Evolutionary conservation across 257 asterid genomes (phyloP).

Genomic region (Solanum pimpinellifolium): DNA sequence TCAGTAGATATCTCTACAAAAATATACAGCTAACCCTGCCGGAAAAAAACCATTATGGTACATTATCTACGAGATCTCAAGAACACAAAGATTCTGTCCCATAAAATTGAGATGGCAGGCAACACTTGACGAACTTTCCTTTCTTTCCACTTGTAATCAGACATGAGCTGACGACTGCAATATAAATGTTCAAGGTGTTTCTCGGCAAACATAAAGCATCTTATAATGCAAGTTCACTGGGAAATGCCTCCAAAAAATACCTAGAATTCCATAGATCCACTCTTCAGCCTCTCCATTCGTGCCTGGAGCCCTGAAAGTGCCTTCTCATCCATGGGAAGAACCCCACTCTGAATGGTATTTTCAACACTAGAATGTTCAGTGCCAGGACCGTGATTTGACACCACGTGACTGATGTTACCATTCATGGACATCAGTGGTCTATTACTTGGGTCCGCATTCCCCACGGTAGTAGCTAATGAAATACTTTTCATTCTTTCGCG

Average conservation of each 20-base stretch:
- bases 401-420: conserved; percentile 27
- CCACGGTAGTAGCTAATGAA: conserved; percentile 62
- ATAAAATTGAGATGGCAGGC: not conserved
- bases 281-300: conserved; percentile 93
- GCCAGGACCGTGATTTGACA: conserved; percentile 22
- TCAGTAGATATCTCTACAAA: not conserved
- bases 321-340: conserved; percentile 93
- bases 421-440: conserved; percentile 49
- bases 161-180: not conserved
- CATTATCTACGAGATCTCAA: not conserved
- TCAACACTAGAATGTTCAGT: conserved; percentile 32
- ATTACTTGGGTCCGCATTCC: conserved; percentile 45
- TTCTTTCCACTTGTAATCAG: not conserved
- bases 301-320: conserved; percentile 98
- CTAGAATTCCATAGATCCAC: conserved; percentile 59
- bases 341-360: conserved; percentile 41
- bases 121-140: not conserved
- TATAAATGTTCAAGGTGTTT: not conserved
- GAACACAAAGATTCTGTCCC: not conserved
- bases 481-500: conserved; percentile 99
- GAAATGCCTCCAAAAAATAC: not conserved
- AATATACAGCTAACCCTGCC: conserved; percentile 1
- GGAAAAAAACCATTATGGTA: not conserved
- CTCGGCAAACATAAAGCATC: not conserved
- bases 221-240: not conserved